A percentile compares a stretch with the other conserved stretches of the same genome.
phyloP scores from a whole-genome alignment of 2,329 filamentous ascomycete species.

The Botryosphaeria agaves region DNA sequence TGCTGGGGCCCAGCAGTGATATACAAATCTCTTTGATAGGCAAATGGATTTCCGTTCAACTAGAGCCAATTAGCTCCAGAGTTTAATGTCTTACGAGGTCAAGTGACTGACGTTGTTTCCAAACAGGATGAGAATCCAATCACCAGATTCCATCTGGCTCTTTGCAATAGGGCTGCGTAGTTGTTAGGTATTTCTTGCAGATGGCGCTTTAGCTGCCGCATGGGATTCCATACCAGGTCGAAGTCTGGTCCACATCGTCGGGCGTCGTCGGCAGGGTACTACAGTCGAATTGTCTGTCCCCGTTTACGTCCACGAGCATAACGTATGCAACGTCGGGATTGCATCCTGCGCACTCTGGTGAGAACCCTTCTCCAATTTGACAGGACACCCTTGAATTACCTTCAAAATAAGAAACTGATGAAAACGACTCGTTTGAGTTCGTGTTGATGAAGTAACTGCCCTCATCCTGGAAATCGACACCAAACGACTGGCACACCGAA shows the following conservation, averaged over 20 bases:
- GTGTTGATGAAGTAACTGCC: conserved; percentile 9
- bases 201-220: conserved; percentile 1
- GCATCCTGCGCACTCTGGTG: conserved; percentile 2
- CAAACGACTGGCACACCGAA: no score
- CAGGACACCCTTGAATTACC: no score
- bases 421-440: conserved; percentile 5
- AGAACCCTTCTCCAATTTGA: no score
- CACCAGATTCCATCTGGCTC: conserved; percentile 5
- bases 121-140: conserved; percentile 6
- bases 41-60: conserved; percentile 7
- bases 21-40: conserved; percentile 5
- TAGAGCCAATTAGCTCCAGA: no score
- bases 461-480: conserved; percentile 8
- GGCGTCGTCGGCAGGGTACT: conserved; percentile 1
- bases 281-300: conserved; percentile 6
- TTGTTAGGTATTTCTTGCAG: conserved; percentile 4
- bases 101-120: conserved; percentile 3
- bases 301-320: conserved; percentile 5
- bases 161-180: conserved; percentile 6
- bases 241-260: neutral
- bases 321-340: conserved; percentile 5
- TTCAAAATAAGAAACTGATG: conserved; percentile 7
- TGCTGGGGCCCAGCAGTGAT: conserved; percentile 4
- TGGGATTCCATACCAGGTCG: conserved; percentile 1
- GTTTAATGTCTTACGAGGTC: conserved; percentile 5